Conservation (phyloP, 2,329 filamentous ascomycete genomes). For the Boeremia exigua region DNA sequence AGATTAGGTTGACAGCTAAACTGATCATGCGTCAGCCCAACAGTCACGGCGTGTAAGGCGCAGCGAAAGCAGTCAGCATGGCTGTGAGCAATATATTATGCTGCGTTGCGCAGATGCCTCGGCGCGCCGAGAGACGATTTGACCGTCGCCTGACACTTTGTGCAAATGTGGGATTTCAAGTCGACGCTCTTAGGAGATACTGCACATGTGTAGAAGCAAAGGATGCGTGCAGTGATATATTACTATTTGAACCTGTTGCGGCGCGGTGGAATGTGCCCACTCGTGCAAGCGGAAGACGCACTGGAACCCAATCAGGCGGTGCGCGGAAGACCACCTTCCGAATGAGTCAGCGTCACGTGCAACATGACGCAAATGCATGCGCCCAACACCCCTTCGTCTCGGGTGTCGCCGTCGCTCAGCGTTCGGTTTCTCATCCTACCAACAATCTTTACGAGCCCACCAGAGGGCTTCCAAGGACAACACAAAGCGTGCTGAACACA, state of each 20-base stretch:
- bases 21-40: no score
- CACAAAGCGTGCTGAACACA: slow-evolving; percentile 10
- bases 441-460: slow-evolving; percentile 18
- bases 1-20: no score
- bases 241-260: no score
- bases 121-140: no score
- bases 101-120: no score
- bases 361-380: slow-evolving; percentile 20
- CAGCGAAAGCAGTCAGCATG: no score
- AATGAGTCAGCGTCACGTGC: slow-evolving; percentile 21
- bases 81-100: no score
- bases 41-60: no score
- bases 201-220: not conserved
- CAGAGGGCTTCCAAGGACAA: slow-evolving; percentile 11
- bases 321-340: slow-evolving; percentile 9
- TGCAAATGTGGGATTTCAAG: no score
- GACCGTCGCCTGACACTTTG: no score
- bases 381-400: slow-evolving; percentile 4
- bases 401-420: slow-evolving; percentile 1
- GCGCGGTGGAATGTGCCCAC: not conserved
- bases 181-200: no score
- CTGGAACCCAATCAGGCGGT: slow-evolving; percentile 1
- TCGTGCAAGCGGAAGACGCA: slow-evolving; percentile 6
- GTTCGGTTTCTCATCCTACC: slow-evolving; percentile 5
- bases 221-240: no score